Evolutionary conservation across 2,329 filamentous ascomycete species (phyloP).

Genomic region (Didymella glomerata): DNA sequence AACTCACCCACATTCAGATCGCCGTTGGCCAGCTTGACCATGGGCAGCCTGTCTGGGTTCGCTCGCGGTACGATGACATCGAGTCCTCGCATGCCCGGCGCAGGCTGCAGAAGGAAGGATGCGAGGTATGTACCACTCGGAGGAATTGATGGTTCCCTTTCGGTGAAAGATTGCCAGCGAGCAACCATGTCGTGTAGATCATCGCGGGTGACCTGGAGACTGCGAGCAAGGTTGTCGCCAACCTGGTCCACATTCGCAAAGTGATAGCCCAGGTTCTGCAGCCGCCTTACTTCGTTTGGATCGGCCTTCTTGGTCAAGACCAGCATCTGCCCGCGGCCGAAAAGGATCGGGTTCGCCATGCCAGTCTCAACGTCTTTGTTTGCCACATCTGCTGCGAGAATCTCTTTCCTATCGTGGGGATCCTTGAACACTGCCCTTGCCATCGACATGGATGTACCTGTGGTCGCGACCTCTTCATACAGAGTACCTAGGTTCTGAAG

Average conservation of each 20-base stretch:
- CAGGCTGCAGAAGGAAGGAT: constrained; percentile 53
- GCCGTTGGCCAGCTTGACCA: constrained; percentile 51
- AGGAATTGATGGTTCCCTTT: constrained; percentile 57
- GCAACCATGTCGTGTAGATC: constrained; percentile 69
- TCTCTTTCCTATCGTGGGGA: constrained; percentile 30
- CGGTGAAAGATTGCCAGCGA: constrained; percentile 68
- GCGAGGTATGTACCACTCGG: constrained; percentile 51
- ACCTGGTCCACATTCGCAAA: constrained; percentile 72
- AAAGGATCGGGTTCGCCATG: constrained; percentile 47
- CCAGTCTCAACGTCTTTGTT: constrained; percentile 53
- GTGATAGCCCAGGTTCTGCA: constrained; percentile 78
- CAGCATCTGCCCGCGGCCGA: constrained; percentile 79
- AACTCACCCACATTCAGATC: constrained; percentile 38
- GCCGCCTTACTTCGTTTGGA: constrained; percentile 66
- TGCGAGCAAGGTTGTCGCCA: constrained; percentile 71
- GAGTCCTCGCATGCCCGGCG: constrained; percentile 51
- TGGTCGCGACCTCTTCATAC: constrained; percentile 78
- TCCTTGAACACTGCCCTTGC: constrained; percentile 64
- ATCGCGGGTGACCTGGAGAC: constrained; percentile 74
- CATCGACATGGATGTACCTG: constrained; percentile 67
- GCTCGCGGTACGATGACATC: constrained; percentile 56
- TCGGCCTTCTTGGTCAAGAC: constrained; percentile 75
- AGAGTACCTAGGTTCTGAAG: constrained; percentile 72
- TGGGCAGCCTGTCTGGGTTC: constrained; percentile 55
- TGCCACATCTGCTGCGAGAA: constrained; percentile 37